Percentiles rank a stretch among this genome's conserved stretches.
Evolutionary conservation across 139 green algal genomes (phyloP).

Genomic region (Bryopsis sp.): DNA sequence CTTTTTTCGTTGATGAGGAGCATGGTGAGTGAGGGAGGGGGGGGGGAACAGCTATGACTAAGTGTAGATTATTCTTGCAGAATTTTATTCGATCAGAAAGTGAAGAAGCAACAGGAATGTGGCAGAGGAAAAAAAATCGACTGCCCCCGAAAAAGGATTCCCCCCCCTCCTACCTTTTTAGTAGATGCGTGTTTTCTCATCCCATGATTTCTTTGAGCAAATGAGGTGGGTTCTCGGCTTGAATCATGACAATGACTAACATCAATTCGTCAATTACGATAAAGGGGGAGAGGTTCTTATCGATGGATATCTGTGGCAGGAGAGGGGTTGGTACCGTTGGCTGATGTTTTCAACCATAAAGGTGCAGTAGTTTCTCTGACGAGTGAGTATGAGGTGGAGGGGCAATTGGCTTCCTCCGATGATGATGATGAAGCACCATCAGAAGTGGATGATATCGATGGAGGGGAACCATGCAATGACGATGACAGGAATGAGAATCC

Average conservation of each 20-base stretch:
- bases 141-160: not conserved
- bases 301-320: conserved; percentile 27
- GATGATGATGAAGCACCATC: not conserved
- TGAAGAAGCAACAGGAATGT: too few relatives aligned
- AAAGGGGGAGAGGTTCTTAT: not conserved
- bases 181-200: not conserved
- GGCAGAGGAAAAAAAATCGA: too few relatives aligned
- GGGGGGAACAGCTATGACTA: too few relatives aligned
- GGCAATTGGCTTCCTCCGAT: not conserved
- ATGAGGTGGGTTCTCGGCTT: too few relatives aligned
- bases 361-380: conserved; percentile 31
- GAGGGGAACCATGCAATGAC: too few relatives aligned
- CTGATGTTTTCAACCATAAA: conserved; percentile 90
- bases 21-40: conserved; percentile 45
- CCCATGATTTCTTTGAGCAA: too few relatives aligned
- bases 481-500: too few relatives aligned
- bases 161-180: not conserved
- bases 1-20: conserved; percentile 66
- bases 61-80: too few relatives aligned
- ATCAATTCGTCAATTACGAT: too few relatives aligned
- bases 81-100: too few relatives aligned
- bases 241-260: too few relatives aligned
- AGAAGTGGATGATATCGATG: not conserved
- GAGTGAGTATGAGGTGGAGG: not conserved
- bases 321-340: conserved; percentile 66